Evolutionary conservation across 306 rosid species (phyloP).

Genomic region (Casuarina glauca): DNA sequence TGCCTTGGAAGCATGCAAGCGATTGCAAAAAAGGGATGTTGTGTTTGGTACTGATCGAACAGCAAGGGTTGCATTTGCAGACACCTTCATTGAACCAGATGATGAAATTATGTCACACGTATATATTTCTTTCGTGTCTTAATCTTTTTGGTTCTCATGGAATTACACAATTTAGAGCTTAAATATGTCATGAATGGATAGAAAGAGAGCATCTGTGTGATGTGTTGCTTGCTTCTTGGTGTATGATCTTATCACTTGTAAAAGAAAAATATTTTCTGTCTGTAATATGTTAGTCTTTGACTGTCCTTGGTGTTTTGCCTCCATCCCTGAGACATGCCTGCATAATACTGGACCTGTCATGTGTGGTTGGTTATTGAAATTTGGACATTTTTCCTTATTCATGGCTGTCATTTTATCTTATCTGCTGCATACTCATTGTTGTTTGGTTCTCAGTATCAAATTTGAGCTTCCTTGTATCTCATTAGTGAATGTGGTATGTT

Average conservation of each 20-base stretch:
- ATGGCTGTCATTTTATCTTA: neutral
- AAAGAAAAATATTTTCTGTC: neutral
- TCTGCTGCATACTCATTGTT: neutral
- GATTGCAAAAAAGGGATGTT: constrained; percentile 15
- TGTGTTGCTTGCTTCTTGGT: neutral
- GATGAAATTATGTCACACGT: constrained; percentile 16
- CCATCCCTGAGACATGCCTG: neutral
- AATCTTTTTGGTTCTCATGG: neutral
- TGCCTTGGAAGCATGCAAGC: constrained; percentile 14
- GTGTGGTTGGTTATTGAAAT: no score
- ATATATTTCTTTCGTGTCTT: neutral
- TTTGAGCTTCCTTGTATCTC: neutral
- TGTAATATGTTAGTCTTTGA: neutral
- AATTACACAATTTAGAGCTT: neutral
- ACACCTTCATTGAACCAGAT: constrained; percentile 15
- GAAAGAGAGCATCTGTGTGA: neutral
- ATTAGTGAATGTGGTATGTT: neutral
- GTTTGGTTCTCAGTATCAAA: neutral
- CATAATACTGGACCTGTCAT: neutral
- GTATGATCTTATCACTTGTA: neutral
- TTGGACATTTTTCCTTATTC: neutral
- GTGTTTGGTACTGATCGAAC: constrained; percentile 11
- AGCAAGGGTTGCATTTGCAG: constrained; percentile 15
- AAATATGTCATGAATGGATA: no score
- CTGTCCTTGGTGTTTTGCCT: neutral